Base-by-base conservation (phyloP, 768 basidiomycete genomes). In the Boletus sp. region DNA sequence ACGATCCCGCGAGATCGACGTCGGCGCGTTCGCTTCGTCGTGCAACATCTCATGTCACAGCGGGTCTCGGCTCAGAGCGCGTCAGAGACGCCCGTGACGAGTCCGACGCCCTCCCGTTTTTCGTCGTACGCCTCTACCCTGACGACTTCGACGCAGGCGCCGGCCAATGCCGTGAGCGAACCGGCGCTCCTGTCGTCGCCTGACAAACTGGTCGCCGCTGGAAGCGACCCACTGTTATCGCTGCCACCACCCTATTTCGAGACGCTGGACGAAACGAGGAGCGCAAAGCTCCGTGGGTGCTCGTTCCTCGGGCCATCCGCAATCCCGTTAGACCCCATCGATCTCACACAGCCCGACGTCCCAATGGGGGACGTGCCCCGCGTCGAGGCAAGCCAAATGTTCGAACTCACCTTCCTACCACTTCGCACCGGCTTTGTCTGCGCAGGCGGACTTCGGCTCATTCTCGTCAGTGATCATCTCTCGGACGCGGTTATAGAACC, bases 371-470 rank as follows among this genome's bases (percentile, higher is more conserved):
- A 64, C 42, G 24, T 33, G 60, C 54, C 64, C 36, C 78, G 73
- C 55, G 69, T 71, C 8, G 71, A 78, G 51, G 74, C 70, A 2
- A 77, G 76, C 8, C 80, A 82, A 63, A 80, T 84, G 20, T 90
- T 92, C 55, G 80, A 84, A 50, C 72, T 90, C 48, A 75, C 81
- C 9, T 94, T 83, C 56, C 50, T 90, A 39, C 80, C 88, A 1
- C 68, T 80, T 18, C 75, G 71, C 47, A 76, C 73, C 6, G 92
- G 92, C 0, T 89, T 89, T 66, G 72, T 76, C 28, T 75, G 75
- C 4, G 78, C 86, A 17, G 90, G 91, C 17, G 90, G 91, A 1
- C 67, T 93, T 55, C 80, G 90, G n/a, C 75, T 90, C 30, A 62
- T 93, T 29, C 72, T 91, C 29, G 60, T 89, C 1, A 80, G 80